Evolutionary conservation across 371 early-diverging fungal species (phyloP).

Genomic region (Mortierella sp.): DNA sequence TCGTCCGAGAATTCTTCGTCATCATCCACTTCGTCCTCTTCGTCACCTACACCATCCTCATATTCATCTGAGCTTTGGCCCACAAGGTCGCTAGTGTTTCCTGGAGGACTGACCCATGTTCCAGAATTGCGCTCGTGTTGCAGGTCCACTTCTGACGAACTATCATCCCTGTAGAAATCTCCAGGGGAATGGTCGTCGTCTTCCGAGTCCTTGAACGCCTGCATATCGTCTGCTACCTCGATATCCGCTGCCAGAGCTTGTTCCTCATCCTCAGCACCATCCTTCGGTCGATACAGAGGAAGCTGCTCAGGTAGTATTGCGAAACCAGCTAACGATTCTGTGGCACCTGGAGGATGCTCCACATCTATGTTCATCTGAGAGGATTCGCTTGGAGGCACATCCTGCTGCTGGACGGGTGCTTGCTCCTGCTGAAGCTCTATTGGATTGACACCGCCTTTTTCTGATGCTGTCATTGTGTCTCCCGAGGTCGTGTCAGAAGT

Average conservation of each 20-base stretch:
- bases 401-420: conserved; percentile 4
- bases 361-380: conserved; percentile 27
- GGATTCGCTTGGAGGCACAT: conserved; percentile 4
- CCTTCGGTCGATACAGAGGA: conserved; percentile 34
- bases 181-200: conserved; percentile 18
- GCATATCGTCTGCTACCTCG: conserved; percentile 1
- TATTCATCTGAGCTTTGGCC: conserved; percentile 38
- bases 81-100: conserved; percentile 16
- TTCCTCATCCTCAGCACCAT: conserved; percentile 7
- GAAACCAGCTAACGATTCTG: conserved; percentile 8
- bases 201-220: conserved; percentile 12
- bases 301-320: conserved; percentile 20
- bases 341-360: conserved; percentile 8
- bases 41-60: conserved; percentile 39
- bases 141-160: conserved; percentile 20
- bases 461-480: conserved; percentile 18
- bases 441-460: conserved; percentile 11
- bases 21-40: conserved; percentile 25
- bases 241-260: background rate
- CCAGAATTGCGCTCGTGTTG: conserved; percentile 5
- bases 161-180: conserved; percentile 15
- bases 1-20: conserved; percentile 51
- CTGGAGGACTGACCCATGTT: conserved; percentile 24
- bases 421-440: conserved; percentile 20
- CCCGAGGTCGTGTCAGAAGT: too few relatives aligned